Conservation (phyloP, 176 grass and related monocot species). For the Zizania latifolia region DNA sequence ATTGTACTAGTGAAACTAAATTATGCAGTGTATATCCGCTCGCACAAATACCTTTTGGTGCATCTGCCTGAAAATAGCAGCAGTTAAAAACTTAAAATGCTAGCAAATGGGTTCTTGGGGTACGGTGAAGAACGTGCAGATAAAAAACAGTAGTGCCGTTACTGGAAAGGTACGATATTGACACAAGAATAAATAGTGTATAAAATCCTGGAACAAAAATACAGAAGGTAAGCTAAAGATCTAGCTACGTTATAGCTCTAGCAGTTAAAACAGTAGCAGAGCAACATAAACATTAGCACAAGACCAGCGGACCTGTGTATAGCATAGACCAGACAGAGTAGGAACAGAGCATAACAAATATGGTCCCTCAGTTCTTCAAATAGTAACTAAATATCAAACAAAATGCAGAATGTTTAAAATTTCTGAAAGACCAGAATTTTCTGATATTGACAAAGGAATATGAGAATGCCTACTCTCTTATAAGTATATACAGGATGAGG, state of each 20-base stretch:
- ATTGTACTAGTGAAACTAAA: background rate
- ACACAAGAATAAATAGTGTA: background rate
- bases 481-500: background rate
- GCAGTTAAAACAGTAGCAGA: background rate
- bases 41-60: constrained; percentile 62
- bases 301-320: background rate
- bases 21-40: background rate
- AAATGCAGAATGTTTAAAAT: background rate
- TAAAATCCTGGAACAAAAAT: background rate
- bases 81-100: constrained; percentile 99
- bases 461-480: background rate
- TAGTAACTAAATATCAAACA: background rate
- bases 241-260: background rate
- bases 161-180: background rate
- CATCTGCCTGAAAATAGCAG: constrained; percentile 97
- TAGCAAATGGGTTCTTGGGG: constrained; percentile 94
- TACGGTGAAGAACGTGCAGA: constrained; percentile 91
- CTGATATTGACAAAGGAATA: background rate
- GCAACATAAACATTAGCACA: background rate
- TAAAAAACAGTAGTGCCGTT: background rate
- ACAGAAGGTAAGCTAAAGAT: background rate
- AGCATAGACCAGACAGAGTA: background rate
- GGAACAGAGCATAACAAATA: background rate
- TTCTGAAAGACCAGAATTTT: background rate
- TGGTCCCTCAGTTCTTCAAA: background rate